Evolutionary conservation across 441 rosid species (phyloP), one percentile per base, ranked within the genome.

Genomic region (Biscutella laevigata): DNA sequence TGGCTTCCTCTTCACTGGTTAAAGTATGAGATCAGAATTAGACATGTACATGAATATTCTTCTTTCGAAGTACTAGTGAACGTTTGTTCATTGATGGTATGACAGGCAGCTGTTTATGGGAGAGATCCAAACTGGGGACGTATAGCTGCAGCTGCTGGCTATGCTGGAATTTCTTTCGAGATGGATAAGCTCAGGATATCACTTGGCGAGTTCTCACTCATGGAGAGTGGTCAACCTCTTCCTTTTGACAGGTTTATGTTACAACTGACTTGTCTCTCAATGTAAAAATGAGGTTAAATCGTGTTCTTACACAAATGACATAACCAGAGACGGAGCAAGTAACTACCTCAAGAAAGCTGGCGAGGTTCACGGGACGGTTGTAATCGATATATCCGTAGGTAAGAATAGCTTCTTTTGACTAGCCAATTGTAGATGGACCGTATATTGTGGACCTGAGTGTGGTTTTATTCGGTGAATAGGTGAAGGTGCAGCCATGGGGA

Each of bases 101-200:
- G 37, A 38, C 68, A 92, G 97, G 94, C 97, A 53, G 97, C 97
- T 5, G 82, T 88, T 3, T 92, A 86, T 32, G 94, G 95, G 1
- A 84, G 95, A 82, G 99, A 92, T 73, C 97, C 97, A 3, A 84
- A 92, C 53, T 86, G 95, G 99, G 97, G 99, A 34, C 84, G 95
- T 12, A 86, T 88, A 57, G 99, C 99, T 66, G 79, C 81, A 67
- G 99, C 99, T 69, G 95, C 88, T 28, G 97, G 95, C 51, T 84
- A 86, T 70, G 78, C 99, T 2, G 97, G 86, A 17, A 63, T 82
- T 66, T 52, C 82, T 38, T 92, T 92, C 64, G 15, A 67, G 45
- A 81, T 61, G 70, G 77, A 81, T 68, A 70, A 77, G 39, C 83
- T 84, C 3, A 68, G 51, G 37, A 86, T 92, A 70, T 48, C 66